Percentiles rank a stretch among this genome's conserved stretches.
Evolutionary conservation across 768 basidiomycete genomes (phyloP).

Genomic region (Gelatoporia subvermispora): DNA sequence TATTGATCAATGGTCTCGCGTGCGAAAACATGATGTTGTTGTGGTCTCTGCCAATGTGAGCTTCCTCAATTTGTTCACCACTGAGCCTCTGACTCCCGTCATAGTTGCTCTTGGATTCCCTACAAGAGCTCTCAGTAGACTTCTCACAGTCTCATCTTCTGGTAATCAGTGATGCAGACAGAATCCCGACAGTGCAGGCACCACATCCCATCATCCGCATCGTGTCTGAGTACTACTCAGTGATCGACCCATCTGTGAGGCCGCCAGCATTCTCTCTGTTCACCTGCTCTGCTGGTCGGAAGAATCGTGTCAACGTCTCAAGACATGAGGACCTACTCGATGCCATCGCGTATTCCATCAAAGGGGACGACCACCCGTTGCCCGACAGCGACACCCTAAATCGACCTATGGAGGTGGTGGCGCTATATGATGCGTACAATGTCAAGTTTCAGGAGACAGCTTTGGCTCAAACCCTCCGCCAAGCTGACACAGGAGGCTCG

Average conservation of each 20-base stretch:
- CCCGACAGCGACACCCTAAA: background rate
- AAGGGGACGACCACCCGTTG: too few relatives aligned
- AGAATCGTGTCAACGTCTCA: slow-evolving; percentile 7
- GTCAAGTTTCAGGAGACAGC: slow-evolving; percentile 31
- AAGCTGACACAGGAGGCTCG: slow-evolving; percentile 36
- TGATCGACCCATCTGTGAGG: background rate
- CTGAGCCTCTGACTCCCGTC: background rate
- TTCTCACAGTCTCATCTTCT: slow-evolving; percentile 42
- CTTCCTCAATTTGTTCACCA: slow-evolving; percentile 5
- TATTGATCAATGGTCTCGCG: slow-evolving; percentile 20
- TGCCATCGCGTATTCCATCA: background rate
- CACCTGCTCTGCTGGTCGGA: slow-evolving; percentile 7
- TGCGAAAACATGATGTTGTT: slow-evolving; percentile 31
- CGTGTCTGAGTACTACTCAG: slow-evolving; percentile 42
- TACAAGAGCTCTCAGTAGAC: slow-evolving; percentile 32
- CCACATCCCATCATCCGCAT: slow-evolving; percentile 39
- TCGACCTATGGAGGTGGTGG: slow-evolving; percentile 29
- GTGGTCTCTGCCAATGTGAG: slow-evolving; percentile 39
- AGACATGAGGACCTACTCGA: slow-evolving; percentile 6
- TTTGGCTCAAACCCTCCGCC: slow-evolving; percentile 44
- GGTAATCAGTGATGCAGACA: slow-evolving; percentile 38
- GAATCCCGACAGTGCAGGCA: slow-evolving; percentile 24
- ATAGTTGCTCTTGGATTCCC: slow-evolving; percentile 38
- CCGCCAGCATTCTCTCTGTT: slow-evolving; percentile 6
- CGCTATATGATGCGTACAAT: slow-evolving; percentile 42